A percentile compares a stretch with the other conserved stretches of the same genome.
phyloP scores from a whole-genome alignment of 441 rosid genomes.

The Gossypium gossypioides region DNA sequence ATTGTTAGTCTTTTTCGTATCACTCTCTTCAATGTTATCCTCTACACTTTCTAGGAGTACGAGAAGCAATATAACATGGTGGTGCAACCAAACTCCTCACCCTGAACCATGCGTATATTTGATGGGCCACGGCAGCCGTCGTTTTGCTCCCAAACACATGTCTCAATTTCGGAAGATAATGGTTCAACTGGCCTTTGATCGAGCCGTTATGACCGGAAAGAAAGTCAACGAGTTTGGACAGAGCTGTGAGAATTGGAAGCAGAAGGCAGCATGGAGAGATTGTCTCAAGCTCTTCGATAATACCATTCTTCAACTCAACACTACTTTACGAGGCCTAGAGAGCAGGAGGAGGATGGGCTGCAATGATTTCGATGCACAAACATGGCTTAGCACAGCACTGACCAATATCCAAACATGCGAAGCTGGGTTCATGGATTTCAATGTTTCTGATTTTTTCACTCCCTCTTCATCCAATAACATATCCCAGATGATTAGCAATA shows the following conservation, averaged over 20 bases:
- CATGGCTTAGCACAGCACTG: constrained; percentile 77
- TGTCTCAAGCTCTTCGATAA: constrained; percentile 48
- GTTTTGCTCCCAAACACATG: constrained; percentile 24
- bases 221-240: constrained; percentile 21
- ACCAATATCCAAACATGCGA: constrained; percentile 65
- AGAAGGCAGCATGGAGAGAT: constrained; percentile 42
- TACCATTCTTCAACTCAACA: constrained; percentile 49
- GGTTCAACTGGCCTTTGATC: constrained; percentile 36
- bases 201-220: constrained; percentile 28
- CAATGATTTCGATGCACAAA: constrained; percentile 58
- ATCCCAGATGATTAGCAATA: constrained; percentile 51
- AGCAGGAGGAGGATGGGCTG: constrained; percentile 13
- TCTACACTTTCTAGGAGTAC: constrained; percentile 12
- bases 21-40: constrained; percentile 21
- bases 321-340: constrained; percentile 32
- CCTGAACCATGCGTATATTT: constrained; percentile 50
- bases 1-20: constrained; percentile 17
- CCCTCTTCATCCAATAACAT: constrained; percentile 43
- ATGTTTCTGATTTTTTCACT: constrained; percentile 42
- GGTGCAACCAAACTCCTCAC: constrained; percentile 67
- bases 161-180: constrained; percentile 42
- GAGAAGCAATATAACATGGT: constrained; percentile 33
- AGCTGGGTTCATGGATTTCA: constrained; percentile 51
- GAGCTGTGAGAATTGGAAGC: constrained; percentile 25
- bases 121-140: constrained; percentile 23